A percentile compares a stretch with the other conserved stretches of the same genome.
These are phyloP conservation scores for Pestalotiopsis sp. DNA, from an alignment of 2,329 filamentous ascomycete genomes.

Conservation along the genomic window DNA sequence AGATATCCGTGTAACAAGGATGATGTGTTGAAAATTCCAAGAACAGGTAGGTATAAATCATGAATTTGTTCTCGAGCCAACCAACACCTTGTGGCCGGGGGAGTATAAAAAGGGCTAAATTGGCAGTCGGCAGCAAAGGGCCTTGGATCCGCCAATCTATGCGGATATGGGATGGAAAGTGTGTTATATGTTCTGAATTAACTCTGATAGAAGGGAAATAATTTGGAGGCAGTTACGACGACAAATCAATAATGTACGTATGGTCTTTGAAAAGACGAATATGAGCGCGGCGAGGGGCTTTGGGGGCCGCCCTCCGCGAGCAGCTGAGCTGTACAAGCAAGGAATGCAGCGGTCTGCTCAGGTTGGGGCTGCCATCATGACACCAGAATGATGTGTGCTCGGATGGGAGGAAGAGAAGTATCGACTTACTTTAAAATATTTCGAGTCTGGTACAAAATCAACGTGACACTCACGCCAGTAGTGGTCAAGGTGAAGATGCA, in stretches of 20 bases:
- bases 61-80: neutral
- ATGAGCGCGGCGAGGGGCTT: too few species aligned
- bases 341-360: neutral
- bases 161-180: neutral
- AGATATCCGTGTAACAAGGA: neutral
- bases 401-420: neutral
- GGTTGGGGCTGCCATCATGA: neutral
- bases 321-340: neutral
- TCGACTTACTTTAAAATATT: neutral
- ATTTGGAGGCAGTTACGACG: neutral
- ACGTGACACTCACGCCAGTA: neutral
- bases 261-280: too few species aligned
- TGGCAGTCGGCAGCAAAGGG: neutral
- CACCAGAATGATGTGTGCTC: neutral
- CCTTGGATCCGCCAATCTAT: neutral
- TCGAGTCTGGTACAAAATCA: neutral
- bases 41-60: neutral
- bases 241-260: neutral
- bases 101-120: conserved; percentile 1
- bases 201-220: neutral
- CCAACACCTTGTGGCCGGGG: neutral
- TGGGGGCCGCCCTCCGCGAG: too few species aligned
- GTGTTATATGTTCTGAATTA: neutral
- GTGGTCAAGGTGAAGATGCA: neutral
- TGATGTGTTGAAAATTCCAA: neutral